Evolutionary conservation across 1,284 basidiomycete species (phyloP).

Genomic region (Papiliotrema terrestris): DNA sequence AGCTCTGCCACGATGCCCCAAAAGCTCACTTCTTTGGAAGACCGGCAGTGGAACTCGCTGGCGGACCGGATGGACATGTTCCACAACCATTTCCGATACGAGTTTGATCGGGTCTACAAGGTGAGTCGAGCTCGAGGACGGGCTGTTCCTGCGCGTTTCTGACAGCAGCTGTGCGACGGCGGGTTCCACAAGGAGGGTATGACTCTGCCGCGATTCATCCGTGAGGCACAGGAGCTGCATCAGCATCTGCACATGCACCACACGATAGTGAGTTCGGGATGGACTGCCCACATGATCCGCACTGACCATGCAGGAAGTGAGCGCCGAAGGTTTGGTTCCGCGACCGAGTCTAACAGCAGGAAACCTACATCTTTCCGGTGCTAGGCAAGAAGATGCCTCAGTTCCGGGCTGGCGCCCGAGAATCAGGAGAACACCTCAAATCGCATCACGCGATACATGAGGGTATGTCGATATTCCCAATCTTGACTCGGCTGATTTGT

Average conservation of each 20-base stretch:
- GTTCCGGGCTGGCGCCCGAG: conserved; percentile 51
- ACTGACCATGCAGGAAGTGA: conserved; percentile 7
- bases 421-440: conserved; percentile 57
- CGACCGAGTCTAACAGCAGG: conserved; percentile 18
- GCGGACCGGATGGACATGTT: conserved; percentile 43
- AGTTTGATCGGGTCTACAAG: conserved; percentile 39
- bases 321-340: background rate
- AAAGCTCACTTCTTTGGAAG: conserved; percentile 17
- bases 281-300: background rate
- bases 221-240: conserved; percentile 52
- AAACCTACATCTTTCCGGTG: conserved; percentile 60
- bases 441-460: conserved; percentile 66
- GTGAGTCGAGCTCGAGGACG: conserved; percentile 18
- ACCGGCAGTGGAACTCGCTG: conserved; percentile 33
- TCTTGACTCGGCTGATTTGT: background rate
- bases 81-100: conserved; percentile 42
- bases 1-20: background rate
- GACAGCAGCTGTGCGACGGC: conserved; percentile 53
- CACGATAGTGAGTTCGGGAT: conserved; percentile 56
- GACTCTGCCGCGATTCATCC: conserved; percentile 53
- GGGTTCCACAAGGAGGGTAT: conserved; percentile 54
- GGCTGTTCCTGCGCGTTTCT: background rate
- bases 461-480: conserved; percentile 46
- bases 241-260: conserved; percentile 64
- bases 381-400: conserved; percentile 61